A percentile compares a stretch with the other conserved stretches of the same genome.
These are phyloP conservation scores for Fagopyrum homotropicum DNA, from an alignment of 148 eudicot genomes.

Conservation along the genomic window DNA sequence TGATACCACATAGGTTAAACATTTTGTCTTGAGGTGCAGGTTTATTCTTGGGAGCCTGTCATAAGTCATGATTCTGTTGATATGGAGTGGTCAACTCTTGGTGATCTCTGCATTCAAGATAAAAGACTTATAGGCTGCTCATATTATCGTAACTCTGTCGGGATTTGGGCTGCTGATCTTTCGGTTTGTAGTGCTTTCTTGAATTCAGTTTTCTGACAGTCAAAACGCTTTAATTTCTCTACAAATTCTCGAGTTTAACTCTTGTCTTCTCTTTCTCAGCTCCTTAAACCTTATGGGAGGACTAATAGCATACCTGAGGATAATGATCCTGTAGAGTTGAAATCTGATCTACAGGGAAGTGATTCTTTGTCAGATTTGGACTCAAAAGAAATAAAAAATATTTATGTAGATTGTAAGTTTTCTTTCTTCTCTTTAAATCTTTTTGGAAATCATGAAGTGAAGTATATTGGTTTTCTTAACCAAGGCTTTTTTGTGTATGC, in stretches of 20 bases:
- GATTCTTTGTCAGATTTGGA: constrained; percentile 50
- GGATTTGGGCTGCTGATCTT: constrained; percentile 89
- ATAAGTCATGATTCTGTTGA: constrained; percentile 78
- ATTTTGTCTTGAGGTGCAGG: constrained; percentile 32
- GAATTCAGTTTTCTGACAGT: constrained; percentile 1
- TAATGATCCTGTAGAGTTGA: constrained; percentile 27
- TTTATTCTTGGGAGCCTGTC: constrained; percentile 95
- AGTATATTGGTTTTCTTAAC: background rate
- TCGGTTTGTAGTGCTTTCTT: constrained; percentile 39
- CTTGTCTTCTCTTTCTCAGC: constrained; percentile 23
- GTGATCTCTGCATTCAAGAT: constrained; percentile 72
- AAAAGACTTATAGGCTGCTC: constrained; percentile 84
- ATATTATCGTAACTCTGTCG: constrained; percentile 64
- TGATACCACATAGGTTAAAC: background rate
- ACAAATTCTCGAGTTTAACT: background rate
- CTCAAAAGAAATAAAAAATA: constrained; percentile 79
- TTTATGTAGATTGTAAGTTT: constrained; percentile 80
- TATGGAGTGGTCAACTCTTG: constrained; percentile 85
- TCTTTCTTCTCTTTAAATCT: too few species aligned
- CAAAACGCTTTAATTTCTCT: background rate
- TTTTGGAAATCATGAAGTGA: background rate
- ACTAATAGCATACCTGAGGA: constrained; percentile 26
- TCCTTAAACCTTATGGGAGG: constrained; percentile 53
- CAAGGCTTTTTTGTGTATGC: background rate
- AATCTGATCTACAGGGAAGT: constrained; percentile 32